These are phyloP conservation scores for Coemansia sp. DNA, from an alignment of 192 early-diverging fungal species.

Conservation along the genomic window DNA sequence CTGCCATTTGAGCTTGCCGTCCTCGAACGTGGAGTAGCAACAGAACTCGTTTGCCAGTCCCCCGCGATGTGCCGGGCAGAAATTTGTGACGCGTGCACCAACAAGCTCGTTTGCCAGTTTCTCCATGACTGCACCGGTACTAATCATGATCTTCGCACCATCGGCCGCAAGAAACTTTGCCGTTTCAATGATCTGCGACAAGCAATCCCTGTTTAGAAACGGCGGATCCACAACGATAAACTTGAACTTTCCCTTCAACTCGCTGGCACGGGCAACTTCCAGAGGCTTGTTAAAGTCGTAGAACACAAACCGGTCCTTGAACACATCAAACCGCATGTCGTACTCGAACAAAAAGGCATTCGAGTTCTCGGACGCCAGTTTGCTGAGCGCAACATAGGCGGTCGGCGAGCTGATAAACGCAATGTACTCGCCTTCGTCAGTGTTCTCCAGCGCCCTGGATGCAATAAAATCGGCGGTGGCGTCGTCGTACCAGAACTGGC, in stretches of 20 bases:
- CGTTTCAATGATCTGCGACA: slow-evolving; percentile 67
- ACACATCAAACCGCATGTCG: slow-evolving; percentile 74
- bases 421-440: slow-evolving; percentile 34
- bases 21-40: slow-evolving; percentile 63
- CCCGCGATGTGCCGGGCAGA: slow-evolving; percentile 66
- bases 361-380: slow-evolving; percentile 23
- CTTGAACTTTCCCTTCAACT: slow-evolving; percentile 61
- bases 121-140: slow-evolving; percentile 62
- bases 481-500: slow-evolving; percentile 62
- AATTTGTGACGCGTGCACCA: slow-evolving; percentile 60
- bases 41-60: slow-evolving; percentile 80
- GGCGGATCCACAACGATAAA: slow-evolving; percentile 80
- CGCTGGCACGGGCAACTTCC: slow-evolving; percentile 48
- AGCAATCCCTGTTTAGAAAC: slow-evolving; percentile 76
- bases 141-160: slow-evolving; percentile 35
- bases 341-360: slow-evolving; percentile 71
- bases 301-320: slow-evolving; percentile 65
- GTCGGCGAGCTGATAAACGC: slow-evolving; percentile 56
- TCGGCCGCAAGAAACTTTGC: slow-evolving; percentile 57
- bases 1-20: slow-evolving; percentile 41
- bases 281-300: slow-evolving; percentile 76
- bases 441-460: slow-evolving; percentile 52
- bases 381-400: slow-evolving; percentile 44
- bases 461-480: slow-evolving; percentile 57
- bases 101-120: slow-evolving; percentile 54